Conservation (phyloP, 1,139 yeast genomes). For the Yarrowia galli region DNA sequence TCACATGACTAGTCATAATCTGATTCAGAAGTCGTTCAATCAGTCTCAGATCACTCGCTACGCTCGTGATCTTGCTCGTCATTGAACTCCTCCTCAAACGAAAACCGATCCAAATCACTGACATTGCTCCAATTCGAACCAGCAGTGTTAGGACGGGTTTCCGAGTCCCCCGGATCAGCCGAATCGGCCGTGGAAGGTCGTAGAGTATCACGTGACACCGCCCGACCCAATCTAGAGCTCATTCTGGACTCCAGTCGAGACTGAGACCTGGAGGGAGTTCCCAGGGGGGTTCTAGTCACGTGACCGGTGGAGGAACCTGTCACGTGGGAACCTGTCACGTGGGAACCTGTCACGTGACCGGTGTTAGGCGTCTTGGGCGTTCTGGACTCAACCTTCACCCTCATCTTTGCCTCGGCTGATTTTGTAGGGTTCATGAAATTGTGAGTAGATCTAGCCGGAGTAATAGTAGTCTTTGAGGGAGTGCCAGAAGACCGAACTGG, state of each 20-base stretch:
- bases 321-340: too few species aligned
- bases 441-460: background rate
- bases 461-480: background rate
- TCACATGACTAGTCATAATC: too few species aligned
- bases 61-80: background rate
- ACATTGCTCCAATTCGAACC: conserved; percentile 15
- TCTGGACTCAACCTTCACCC: background rate
- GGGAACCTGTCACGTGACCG: background rate
- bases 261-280: too few species aligned
- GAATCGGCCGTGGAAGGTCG: background rate
- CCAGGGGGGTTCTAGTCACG: too few species aligned
- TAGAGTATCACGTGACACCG: background rate
- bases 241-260: background rate
- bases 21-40: too few species aligned
- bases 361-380: background rate
- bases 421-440: conserved; percentile 27
- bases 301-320: too few species aligned
- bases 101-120: conserved; percentile 18
- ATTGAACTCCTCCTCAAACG: conserved; percentile 25
- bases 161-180: background rate
- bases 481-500: background rate
- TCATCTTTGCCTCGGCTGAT: conserved; percentile 25
- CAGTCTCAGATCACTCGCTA: background rate
- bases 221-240: background rate
- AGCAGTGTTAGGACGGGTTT: conserved; percentile 7